Evolutionary conservation across 1,139 yeast genomes (phyloP), one percentile per base, ranked within the genome.

Genomic region (Debaryomyces sp.): DNA sequence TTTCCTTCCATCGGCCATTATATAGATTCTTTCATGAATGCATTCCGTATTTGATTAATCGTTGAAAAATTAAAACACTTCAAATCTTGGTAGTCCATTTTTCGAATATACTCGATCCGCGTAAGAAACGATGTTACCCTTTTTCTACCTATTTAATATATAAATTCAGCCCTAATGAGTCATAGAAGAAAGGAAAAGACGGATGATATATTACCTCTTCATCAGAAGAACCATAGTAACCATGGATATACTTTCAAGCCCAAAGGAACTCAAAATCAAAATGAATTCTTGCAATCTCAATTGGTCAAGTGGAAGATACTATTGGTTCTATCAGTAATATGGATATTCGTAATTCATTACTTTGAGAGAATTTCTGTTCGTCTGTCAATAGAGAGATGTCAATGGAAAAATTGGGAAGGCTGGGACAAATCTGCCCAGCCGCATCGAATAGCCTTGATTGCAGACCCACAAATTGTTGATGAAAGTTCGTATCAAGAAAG

Each of bases 381-480:
- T 40, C 61, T 66, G 22, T 72, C 81, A 0, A 66, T 89, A 21
- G 59, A 61, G 2, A 58, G 63, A 37, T 90, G 96, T 58, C 59
- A 67, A 5, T 89, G 96, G 96, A 52, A 66, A 3, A 62, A 64
- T 0, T 85, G 92, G 90, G 90, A 86, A 53, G 44, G 61, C 2
- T 82, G 87, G 85, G 63, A 62, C 5, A 53, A 63, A 6, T 54
- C 51, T 4, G 59, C 64, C 0, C 54, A 58, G 1, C 83, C 90
- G 0, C 85, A 85, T 56, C 78, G 85, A 45, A 73, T 92, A 2
- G 87, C 88, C 0, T 64, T 94, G 15, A 75, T 89, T 41, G 98
- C 97, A 0, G 99, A 94, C 63, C 98, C 98, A 0, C 98, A 94
- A 63, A 75, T 94, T 38, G 87, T 92, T 55, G 98, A 94, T 61